Conservation (phyloP, 2,329 filamentous ascomycete species). For the Monosporascus ibericus region DNA sequence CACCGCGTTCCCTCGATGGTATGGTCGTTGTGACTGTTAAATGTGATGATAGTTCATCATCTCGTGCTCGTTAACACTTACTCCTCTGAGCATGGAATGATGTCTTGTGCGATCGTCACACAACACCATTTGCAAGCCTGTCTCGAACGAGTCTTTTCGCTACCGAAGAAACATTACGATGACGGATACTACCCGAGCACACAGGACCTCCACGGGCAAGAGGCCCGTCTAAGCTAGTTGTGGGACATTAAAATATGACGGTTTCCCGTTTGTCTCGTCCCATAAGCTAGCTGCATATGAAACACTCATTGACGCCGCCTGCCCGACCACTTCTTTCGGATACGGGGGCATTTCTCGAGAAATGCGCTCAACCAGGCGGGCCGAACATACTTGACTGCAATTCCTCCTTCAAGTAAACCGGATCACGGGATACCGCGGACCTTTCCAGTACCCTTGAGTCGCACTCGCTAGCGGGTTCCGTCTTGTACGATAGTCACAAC, state of each 20-base stretch:
- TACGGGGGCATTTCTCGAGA: not conserved
- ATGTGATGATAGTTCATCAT: constrained; percentile 12
- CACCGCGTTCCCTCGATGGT: constrained; percentile 77
- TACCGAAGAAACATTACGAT: constrained; percentile 14
- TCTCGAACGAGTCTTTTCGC: constrained; percentile 10
- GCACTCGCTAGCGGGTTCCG: not conserved
- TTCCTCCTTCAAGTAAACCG: not conserved
- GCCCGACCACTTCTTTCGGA: not conserved
- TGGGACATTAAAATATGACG: not conserved
- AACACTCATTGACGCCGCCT: not conserved
- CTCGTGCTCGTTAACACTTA: constrained; percentile 33
- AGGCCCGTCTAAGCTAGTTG: not conserved
- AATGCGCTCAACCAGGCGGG: not conserved
- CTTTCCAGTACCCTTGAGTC: not conserved
- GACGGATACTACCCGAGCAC: constrained; percentile 10
- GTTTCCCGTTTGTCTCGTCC: not conserved
- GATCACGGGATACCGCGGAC: not conserved
- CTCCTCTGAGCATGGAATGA: constrained; percentile 29
- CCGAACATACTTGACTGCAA: not conserved
- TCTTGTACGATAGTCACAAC: not conserved
- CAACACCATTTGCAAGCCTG: constrained; percentile 13
- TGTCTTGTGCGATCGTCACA: constrained; percentile 23
- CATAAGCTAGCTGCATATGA: not conserved
- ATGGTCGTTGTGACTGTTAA: constrained; percentile 55
- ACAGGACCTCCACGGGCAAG: not conserved